Base-by-base conservation (phyloP, 192 early-diverging fungal genomes). In the Paraglomus brasilianum region DNA sequence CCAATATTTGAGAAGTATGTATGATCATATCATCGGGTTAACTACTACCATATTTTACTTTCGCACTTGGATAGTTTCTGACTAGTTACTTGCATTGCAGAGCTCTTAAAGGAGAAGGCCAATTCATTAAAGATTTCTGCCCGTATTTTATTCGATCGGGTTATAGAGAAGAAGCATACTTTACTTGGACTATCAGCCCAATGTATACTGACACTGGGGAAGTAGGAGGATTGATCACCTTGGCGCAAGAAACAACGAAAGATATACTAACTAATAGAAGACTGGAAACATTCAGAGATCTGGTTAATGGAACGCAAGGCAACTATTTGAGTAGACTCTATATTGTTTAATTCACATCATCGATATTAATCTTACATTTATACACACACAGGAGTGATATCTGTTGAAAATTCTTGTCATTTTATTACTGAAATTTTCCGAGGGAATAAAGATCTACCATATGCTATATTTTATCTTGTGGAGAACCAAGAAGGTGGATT, bases 81-180 rank as follows among this genome's bases (percentile, higher is more conserved):
- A 30, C 30, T 30, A 2, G 30, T 30, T 30, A 30, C 30, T 30
- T 30, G 30, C 30, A 30, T 30, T 30, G 30, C 1, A 30, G 30
- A 30, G 30, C 30, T 30, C 30, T 30, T 30, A 30, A 3, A 30
- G 30, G 30, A 30, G 30, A 30, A 30, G 30, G 30, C 30, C 1
- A 30, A 30, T 30, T 2, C 30, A 30, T 30, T 30, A 3, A 30
- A 30, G 30, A 30, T 30, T 30, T 30, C 30, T 30, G 30, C 3
- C 30, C 30, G 1, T 30, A 30, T 30, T 1, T 30, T 30, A 30
- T 30, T 30, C 30, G 30, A 30, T 30, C 30, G 43, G 74, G 74
- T 21, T 75, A 72, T 17, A 70, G 71, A 14, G 74, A 75, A 47
- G 74, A 75, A 46, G 67, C 65, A 22, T 75, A 75, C 43, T 75